A percentile compares a stretch with the other conserved stretches of the same genome.
These are phyloP conservation scores for Coniochaeta sp. DNA, from an alignment of 2,329 filamentous ascomycete genomes.

Conservation along the genomic window DNA sequence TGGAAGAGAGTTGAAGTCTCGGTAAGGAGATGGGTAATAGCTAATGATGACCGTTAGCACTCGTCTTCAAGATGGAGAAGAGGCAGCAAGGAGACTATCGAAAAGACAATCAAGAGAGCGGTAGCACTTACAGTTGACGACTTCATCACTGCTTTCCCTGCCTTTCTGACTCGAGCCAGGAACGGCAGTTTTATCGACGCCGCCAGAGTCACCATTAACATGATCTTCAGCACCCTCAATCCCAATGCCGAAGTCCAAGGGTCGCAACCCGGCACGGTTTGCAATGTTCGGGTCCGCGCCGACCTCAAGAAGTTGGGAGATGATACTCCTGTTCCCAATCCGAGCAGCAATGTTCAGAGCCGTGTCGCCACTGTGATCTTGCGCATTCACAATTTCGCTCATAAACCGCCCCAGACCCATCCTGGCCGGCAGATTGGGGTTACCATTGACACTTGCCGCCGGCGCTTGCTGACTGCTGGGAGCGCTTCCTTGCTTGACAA, in stretches of 20 bases:
- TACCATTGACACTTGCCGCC: constrained; percentile 8
- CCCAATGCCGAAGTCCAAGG: constrained; percentile 91
- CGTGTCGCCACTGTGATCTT: constrained; percentile 90
- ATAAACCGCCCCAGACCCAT: constrained; percentile 92
- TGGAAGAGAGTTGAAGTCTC: constrained; percentile 75
- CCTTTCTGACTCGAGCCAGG: constrained; percentile 44
- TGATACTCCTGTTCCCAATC: constrained; percentile 89
- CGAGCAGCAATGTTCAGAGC: constrained; percentile 89
- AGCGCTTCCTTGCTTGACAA: constrained; percentile 68
- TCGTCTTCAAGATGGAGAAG: neutral
- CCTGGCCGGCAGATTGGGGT: constrained; percentile 38
- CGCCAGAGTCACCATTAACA: constrained; percentile 31
- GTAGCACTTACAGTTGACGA: constrained; percentile 63
- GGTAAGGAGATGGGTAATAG: constrained; percentile 75
- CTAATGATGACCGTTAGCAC: constrained; percentile 36
- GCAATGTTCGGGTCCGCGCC: constrained; percentile 88
- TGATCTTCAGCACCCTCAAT: constrained; percentile 46
- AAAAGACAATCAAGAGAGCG: neutral
- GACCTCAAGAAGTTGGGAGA: constrained; percentile 92
- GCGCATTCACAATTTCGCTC: constrained; percentile 92
- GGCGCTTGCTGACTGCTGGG: constrained; percentile 30
- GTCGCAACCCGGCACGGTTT: constrained; percentile 81
- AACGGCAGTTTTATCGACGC: constrained; percentile 33
- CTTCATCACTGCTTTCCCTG: constrained; percentile 69
- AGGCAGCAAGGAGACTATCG: neutral